phyloP scores from a whole-genome alignment of 371 early-diverging fungal genomes.

The Entomophthora muscae region DNA sequence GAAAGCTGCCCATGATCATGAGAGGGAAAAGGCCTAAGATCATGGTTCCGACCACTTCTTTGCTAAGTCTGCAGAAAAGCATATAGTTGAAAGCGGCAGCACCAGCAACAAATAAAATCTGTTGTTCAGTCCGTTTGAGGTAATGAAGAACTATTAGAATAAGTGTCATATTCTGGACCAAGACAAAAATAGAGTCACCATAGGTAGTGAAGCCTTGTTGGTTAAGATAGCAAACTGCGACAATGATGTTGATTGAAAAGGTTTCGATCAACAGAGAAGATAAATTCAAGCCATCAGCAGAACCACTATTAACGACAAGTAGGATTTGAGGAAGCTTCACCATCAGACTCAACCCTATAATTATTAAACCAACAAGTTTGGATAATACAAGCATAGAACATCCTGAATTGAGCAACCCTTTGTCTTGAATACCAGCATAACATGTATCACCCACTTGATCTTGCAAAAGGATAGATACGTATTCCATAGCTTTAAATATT shows the following conservation, averaged over 20 bases:
- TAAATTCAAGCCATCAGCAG: background rate
- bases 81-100: background rate
- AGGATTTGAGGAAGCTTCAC: constrained; percentile 1
- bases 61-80: background rate
- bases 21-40: background rate
- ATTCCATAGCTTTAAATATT: too few species aligned
- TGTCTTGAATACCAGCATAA: background rate
- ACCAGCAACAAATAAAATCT: background rate
- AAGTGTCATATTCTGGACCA: background rate
- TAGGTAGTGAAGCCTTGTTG: constrained; percentile 7
- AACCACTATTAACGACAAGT: background rate
- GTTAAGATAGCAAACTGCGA: background rate
- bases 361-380: constrained; percentile 1
- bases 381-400: background rate
- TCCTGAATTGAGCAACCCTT: background rate
- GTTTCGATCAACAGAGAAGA: constrained; percentile 5
- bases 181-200: constrained; percentile 1
- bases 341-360: background rate
- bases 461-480: too few species aligned
- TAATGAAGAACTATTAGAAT: constrained; percentile 1
- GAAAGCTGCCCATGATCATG: background rate
- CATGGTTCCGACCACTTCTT: background rate
- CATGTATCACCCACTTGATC: background rate
- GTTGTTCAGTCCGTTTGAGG: background rate
- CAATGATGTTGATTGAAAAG: background rate